These are phyloP conservation scores for Zygosaccharomyces siamensis DNA, from an alignment of 805 yeast species.

Conservation along the genomic window DNA sequence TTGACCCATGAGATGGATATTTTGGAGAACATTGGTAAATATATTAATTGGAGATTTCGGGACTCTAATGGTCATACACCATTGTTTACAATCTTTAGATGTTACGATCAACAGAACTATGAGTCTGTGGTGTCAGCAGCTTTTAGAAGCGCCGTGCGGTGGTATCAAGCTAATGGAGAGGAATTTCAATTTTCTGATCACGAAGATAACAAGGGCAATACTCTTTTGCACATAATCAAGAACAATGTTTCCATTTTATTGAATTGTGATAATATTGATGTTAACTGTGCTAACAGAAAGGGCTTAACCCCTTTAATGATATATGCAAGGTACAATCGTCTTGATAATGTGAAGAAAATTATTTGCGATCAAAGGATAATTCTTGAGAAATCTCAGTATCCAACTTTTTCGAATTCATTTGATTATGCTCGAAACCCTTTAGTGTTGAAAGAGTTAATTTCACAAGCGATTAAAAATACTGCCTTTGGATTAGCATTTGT, in stretches of 20 bases:
- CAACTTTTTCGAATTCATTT: constrained; percentile 36
- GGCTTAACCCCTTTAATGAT: constrained; percentile 66
- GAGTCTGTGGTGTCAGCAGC: constrained; percentile 43
- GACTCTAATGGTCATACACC: constrained; percentile 76
- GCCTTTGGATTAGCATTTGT: constrained; percentile 14
- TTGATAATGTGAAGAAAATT: constrained; percentile 52
- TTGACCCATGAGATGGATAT: constrained; percentile 53
- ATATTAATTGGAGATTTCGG: constrained; percentile 61
- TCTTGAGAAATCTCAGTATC: constrained; percentile 34
- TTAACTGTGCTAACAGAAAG: constrained; percentile 57
- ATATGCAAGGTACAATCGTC: constrained; percentile 62
- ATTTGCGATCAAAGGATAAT: constrained; percentile 48
- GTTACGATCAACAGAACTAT: constrained; percentile 75
- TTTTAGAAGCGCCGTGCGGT: constrained; percentile 40
- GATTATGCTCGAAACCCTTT: constrained; percentile 43
- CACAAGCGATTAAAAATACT: constrained; percentile 10
- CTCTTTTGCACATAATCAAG: constrained; percentile 67
- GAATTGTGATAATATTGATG: constrained; percentile 37
- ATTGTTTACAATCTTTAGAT: constrained; percentile 63
- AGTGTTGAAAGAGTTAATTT: constrained; percentile 18
- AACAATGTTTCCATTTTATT: constrained; percentile 44
- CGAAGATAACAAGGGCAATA: constrained; percentile 66
- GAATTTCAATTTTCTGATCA: constrained; percentile 54
- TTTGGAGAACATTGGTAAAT: constrained; percentile 49
- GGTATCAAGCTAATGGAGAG: constrained; percentile 36